Percentiles rank a stretch among this genome's conserved stretches.
These are phyloP conservation scores for Aphanomyces euteiches DNA, from an alignment of 352 stramenopile species.

Conservation along the genomic window DNA sequence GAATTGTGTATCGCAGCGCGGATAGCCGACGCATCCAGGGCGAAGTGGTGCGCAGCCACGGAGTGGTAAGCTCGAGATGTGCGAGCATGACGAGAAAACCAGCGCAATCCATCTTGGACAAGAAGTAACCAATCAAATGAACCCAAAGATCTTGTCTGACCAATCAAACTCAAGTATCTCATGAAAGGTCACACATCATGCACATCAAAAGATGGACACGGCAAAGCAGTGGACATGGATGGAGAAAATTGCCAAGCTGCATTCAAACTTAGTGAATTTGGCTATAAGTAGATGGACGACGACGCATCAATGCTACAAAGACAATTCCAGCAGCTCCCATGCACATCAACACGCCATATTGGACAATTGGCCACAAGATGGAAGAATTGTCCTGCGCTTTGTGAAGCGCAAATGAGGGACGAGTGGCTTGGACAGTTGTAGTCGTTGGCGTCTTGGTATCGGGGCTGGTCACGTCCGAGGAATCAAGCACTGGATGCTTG, in stretches of 20 bases:
- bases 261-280: background rate
- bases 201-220: background rate
- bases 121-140: background rate
- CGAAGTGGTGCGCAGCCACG: too few species aligned
- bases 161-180: conserved; percentile 4
- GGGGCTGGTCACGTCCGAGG: conserved; percentile 45
- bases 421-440: background rate
- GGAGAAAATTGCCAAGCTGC: background rate
- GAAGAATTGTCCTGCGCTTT: background rate
- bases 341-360: background rate
- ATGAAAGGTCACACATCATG: background rate
- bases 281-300: conserved; percentile 7
- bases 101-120: background rate
- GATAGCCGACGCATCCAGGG: too few species aligned
- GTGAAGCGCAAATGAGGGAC: background rate
- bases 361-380: background rate
- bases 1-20: too few species aligned
- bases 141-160: background rate
- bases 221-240: background rate
- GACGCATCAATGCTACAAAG: background rate
- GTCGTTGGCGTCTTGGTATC: background rate
- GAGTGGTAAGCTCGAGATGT: background rate
- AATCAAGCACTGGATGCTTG: conserved; percentile 87
- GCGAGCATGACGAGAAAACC: background rate
- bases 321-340: background rate